phyloP scores from a whole-genome alignment of 306 rosid genomes.

The Fragaria nilgerrensis region DNA sequence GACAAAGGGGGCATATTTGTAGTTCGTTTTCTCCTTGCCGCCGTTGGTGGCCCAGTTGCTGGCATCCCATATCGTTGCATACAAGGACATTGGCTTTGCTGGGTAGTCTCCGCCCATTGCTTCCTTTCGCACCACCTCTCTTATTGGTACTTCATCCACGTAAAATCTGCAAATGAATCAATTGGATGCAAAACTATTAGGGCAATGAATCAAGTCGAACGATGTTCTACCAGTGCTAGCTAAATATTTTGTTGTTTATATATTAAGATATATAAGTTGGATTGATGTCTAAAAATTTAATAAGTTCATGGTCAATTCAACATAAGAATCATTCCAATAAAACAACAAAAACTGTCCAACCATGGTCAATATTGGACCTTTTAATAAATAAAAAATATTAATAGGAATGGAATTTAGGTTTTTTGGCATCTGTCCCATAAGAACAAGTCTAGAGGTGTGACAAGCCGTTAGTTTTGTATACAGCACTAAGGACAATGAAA shows the following conservation, averaged over 20 bases:
- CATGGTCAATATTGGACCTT: neutral
- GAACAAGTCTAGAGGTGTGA: neutral
- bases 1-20: constrained; percentile 83
- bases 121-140: constrained; percentile 63
- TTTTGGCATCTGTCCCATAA: neutral
- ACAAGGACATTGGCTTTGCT: constrained; percentile 85
- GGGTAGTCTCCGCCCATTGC: constrained; percentile 88
- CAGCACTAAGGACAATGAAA: too few relatives aligned
- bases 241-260: neutral
- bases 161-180: constrained; percentile 56
- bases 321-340: neutral
- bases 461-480: neutral
- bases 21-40: constrained; percentile 77
- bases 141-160: constrained; percentile 87
- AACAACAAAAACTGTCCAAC: neutral
- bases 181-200: neutral
- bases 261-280: neutral
- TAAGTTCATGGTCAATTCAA: neutral
- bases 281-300: neutral
- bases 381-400: neutral
- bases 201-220: neutral
- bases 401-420: too few relatives aligned
- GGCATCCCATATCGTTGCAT: constrained; percentile 94
- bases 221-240: neutral
- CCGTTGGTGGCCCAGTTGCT: constrained; percentile 93